Percentiles rank a stretch among this genome's conserved stretches.
Conservation (phyloP, 306 rosid genomes). For the Bauhinia variegata region DNA sequence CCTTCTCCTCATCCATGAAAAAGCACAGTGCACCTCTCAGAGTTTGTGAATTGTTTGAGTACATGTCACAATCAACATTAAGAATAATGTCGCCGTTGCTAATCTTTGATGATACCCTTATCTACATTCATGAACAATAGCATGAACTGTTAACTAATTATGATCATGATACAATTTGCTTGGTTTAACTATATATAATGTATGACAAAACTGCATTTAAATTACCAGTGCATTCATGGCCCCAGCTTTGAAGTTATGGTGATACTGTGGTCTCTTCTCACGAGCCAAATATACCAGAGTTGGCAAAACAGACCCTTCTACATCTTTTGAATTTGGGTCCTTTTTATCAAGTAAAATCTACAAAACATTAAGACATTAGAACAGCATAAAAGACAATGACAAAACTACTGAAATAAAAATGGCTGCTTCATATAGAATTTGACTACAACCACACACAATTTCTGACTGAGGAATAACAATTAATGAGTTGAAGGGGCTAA, state of each 20-base stretch:
- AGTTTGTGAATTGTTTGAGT: slow-evolving; percentile 67
- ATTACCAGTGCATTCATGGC: slow-evolving; percentile 88
- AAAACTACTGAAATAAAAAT: too few species aligned
- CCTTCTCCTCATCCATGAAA: slow-evolving; percentile 76
- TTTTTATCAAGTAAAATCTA: slow-evolving; percentile 70
- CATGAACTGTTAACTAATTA: neutral
- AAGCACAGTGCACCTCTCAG: slow-evolving; percentile 79
- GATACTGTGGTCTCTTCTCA: slow-evolving; percentile 74
- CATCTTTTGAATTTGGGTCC: slow-evolving; percentile 56
- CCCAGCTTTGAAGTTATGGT: slow-evolving; percentile 87
- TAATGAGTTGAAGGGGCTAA: neutral
- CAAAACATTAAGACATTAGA: neutral
- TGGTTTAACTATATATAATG: too few species aligned
- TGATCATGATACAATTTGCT: neutral
- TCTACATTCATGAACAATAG: slow-evolving; percentile 45
- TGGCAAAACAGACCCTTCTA: slow-evolving; percentile 60
- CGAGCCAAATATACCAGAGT: slow-evolving; percentile 80
- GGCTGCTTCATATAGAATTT: too few species aligned
- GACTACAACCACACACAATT: too few species aligned
- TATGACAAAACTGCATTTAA: too few species aligned
- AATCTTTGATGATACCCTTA: slow-evolving; percentile 79
- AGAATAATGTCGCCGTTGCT: slow-evolving; percentile 77
- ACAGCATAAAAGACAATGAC: too few species aligned
- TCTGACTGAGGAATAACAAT: too few species aligned
- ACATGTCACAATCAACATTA: slow-evolving; percentile 87